A percentile compares a stretch with the other conserved stretches of the same genome.
phyloP scores from a whole-genome alignment of 169 alveolate genomes.

The Besnoitia besnoiti region DNA sequence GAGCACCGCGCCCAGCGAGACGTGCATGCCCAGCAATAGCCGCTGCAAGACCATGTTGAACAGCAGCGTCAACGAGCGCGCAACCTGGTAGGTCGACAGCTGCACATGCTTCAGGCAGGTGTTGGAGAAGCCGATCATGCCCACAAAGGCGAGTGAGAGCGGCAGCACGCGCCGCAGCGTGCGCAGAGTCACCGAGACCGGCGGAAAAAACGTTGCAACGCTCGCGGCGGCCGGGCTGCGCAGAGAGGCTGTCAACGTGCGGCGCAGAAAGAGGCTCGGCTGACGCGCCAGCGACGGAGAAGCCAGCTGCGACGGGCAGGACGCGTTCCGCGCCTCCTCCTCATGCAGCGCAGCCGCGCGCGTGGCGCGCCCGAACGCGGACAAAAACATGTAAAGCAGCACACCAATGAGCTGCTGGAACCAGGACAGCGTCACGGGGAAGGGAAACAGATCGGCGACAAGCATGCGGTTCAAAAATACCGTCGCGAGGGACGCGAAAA shows the following conservation, averaged over 20 bases:
- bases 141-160: slow-evolving; percentile 72
- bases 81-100: slow-evolving; percentile 78
- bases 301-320: background rate
- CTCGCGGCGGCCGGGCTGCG: background rate
- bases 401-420: background rate
- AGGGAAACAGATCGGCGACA: background rate
- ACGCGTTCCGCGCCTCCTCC: background rate
- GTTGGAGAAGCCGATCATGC: slow-evolving; percentile 75
- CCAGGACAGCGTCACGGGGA: background rate
- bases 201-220: background rate
- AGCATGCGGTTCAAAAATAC: background rate
- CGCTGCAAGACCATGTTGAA: slow-evolving; percentile 71
- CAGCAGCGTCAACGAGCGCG: slow-evolving; percentile 75
- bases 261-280: background rate
- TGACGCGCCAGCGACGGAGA: background rate
- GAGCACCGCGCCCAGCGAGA: slow-evolving; percentile 54
- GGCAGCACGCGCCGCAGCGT: slow-evolving; percentile 61
- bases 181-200: too few species aligned
- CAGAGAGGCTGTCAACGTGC: background rate
- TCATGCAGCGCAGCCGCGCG: background rate
- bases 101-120: slow-evolving; percentile 74
- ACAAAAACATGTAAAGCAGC: background rate
- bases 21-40: slow-evolving; percentile 67
- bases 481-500: background rate
- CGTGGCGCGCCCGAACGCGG: background rate